Percentiles rank a stretch among this genome's conserved stretches.
Conservation (phyloP, 78 protist genomes). For the Dictyostelium brefeldianum region DNA sequence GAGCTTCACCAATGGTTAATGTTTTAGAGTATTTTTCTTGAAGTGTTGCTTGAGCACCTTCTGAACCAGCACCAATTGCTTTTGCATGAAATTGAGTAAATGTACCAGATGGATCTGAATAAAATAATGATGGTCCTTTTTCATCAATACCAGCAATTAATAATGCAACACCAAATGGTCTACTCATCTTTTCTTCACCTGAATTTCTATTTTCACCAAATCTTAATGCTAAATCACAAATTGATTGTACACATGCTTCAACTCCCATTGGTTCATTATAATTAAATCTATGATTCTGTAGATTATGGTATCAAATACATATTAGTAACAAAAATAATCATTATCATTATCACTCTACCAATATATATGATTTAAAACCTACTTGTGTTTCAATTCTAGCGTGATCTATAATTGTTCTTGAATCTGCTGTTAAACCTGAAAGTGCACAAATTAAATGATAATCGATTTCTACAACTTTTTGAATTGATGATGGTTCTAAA, state of each 20-base stretch:
- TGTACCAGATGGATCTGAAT: constrained; percentile 99
- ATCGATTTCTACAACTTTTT: constrained; percentile 92
- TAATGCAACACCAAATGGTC: constrained; percentile 99
- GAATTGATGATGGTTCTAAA: constrained; percentile 93
- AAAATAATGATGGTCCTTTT: constrained; percentile 95
- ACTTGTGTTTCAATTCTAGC: constrained; percentile 98
- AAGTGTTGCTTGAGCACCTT: constrained; percentile 97
- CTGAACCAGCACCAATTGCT: constrained; percentile 99
- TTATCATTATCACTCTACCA: too few relatives aligned
- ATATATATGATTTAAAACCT: not conserved
- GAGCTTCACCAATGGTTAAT: constrained; percentile 96
- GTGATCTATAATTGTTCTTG: constrained; percentile 97
- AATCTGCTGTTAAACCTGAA: constrained; percentile 99
- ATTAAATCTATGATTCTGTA: constrained; percentile 98
- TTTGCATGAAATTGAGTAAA: constrained; percentile 91
- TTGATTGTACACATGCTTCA: constrained; percentile 95
- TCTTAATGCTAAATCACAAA: constrained; percentile 95
- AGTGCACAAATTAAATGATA: constrained; percentile 90
- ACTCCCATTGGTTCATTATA: constrained; percentile 98
- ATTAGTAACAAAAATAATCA: not conserved
- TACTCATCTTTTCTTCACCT: constrained; percentile 85
- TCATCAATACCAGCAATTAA: constrained; percentile 99
- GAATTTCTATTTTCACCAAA: constrained; percentile 95
- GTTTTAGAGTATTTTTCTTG: constrained; percentile 94
- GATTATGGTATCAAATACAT: not conserved